Conservation (phyloP, 2,329 filamentous ascomycete species). For the Hypoxylon sp. region DNA sequence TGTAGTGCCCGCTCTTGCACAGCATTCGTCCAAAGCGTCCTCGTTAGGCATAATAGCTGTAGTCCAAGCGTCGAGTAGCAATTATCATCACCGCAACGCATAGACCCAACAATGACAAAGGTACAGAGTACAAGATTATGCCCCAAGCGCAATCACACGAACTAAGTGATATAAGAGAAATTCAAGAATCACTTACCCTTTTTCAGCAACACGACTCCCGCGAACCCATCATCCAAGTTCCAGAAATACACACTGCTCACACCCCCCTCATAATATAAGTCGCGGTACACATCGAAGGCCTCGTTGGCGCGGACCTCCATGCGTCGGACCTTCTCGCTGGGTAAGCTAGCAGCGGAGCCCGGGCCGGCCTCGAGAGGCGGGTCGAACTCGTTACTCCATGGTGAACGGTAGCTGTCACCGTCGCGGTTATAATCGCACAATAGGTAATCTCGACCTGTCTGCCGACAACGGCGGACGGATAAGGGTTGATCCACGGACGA, state of each 20-base stretch:
- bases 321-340: constrained; percentile 89
- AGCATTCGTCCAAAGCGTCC: constrained; percentile 19
- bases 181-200: constrained; percentile 74
- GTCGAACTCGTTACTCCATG: constrained; percentile 99
- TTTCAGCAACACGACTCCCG: constrained; percentile 94
- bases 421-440: constrained; percentile 99
- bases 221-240: constrained; percentile 98
- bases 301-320: constrained; percentile 96
- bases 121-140: not conserved
- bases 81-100: not conserved
- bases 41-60: constrained; percentile 1
- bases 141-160: not conserved
- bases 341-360: constrained; percentile 84
- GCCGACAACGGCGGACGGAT: constrained; percentile 85
- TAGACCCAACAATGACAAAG: not conserved
- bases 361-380: constrained; percentile 79
- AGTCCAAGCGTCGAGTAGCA: not conserved
- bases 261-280: constrained; percentile 97
- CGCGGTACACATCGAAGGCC: constrained; percentile 96
- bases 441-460: constrained; percentile 93
- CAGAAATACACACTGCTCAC: constrained; percentile 98
- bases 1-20: constrained; percentile 16
- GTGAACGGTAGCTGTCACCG: constrained; percentile 95
- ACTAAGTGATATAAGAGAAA: not conserved
- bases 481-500: constrained; percentile 98